Base-by-base conservation (phyloP, 768 basidiomycete genomes). In the Mrakia frigida region DNA sequence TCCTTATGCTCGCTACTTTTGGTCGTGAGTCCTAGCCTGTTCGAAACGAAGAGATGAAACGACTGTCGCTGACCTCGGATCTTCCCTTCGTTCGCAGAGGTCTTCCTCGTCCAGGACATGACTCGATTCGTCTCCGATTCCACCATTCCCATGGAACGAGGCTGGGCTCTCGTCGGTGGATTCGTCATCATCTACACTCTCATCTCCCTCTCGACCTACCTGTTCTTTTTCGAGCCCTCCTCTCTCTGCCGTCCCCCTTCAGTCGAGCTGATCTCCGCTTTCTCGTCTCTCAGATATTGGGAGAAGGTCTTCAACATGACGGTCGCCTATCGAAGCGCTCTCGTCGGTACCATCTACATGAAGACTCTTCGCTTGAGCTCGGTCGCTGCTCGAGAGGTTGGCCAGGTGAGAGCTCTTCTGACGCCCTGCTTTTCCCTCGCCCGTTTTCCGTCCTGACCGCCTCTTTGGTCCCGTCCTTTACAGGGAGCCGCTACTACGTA, bases 21-120 rank as follows among this genome's bases (percentile, higher is more conserved):
- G 74, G 65, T 28, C 56, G 56, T 74, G 14, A 23, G 73, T 28
- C 23, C 39, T 2, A 31, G 9, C 35, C 11, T 31, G 14, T n/a
- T n/a, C 9, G 31, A 2, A 2, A 28, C 68, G 41, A 21, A 14
- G 41, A 16, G 25, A 52, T 41, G 37, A 28, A 23, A 11, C n/a
- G 3, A 11, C 25, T 4, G 6, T 13, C 11, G 43, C 69, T 41
- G 41, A 50, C 46, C 18, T 23, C 16, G 10, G 10, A 23, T 28
- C 18, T 25, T 4, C 25, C 4, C 28, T 52, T 50, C 41, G 6
- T 59, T 21, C 50, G 21, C 61, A 75, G 73, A 75, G 50, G 74
- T 75, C 43, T 75, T 33, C 35, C 53, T 75, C 31, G 74, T 75
- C 13, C 74, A 69, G 35, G 74, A 75, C 65, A 65, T 72, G 53